Evolutionary conservation across 805 yeast species (phyloP).

Genomic region (Brettanomyces custersianus): DNA sequence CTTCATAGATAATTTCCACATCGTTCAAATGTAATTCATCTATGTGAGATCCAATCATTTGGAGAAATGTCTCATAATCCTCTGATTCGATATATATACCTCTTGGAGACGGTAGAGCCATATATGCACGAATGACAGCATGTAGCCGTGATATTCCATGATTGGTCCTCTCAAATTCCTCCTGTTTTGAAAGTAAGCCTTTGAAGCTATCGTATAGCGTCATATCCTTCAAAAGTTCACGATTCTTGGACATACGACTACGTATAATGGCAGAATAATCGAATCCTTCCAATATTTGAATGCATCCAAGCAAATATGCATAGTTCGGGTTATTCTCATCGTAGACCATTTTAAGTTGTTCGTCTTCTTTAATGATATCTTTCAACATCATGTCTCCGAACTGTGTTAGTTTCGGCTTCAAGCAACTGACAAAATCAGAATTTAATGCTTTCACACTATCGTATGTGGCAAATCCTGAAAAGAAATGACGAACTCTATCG

Average conservation of each 20-base stretch:
- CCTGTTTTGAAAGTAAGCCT: constrained; percentile 5
- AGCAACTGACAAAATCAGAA: constrained; percentile 12
- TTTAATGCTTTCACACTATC: constrained; percentile 9
- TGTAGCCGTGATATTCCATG: neutral
- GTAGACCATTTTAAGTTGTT: constrained; percentile 7
- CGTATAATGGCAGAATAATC: constrained; percentile 7
- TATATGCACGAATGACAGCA: constrained; percentile 7
- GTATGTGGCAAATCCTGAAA: constrained; percentile 7
- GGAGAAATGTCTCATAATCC: constrained; percentile 14
- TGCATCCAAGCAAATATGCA: constrained; percentile 14
- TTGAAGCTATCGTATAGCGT: constrained; percentile 8
- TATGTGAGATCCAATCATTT: constrained; percentile 7
- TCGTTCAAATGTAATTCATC: constrained; percentile 7
- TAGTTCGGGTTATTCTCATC: constrained; percentile 9
- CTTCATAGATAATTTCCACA: constrained; percentile 11
- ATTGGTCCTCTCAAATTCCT: neutral
- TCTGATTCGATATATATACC: constrained; percentile 11
- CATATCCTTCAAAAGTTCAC: constrained; percentile 5
- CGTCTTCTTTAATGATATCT: constrained; percentile 11
- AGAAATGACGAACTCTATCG: neutral
- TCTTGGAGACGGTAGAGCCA: constrained; percentile 14
- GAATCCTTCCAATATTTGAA: constrained; percentile 11
- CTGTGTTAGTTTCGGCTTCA: constrained; percentile 7
- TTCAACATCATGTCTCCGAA: constrained; percentile 16
- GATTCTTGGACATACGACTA: constrained; percentile 7